Evolutionary conservation across 306 rosid genomes (phyloP).

Genomic region (Rosa chinensis): DNA sequence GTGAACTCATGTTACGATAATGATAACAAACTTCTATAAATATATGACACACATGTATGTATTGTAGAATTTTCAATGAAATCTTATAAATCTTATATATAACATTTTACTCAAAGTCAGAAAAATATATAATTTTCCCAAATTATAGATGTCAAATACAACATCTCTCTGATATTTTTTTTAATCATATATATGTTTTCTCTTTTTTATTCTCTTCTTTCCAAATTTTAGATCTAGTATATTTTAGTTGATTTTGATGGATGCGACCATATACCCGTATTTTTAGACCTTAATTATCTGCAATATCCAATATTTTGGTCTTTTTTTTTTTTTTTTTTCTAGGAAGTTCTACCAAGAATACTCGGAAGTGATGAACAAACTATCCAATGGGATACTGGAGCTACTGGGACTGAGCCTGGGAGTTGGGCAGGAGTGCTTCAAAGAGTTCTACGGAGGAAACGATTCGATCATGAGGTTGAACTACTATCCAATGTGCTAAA

Average conservation of each 20-base stretch:
- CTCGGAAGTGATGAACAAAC: constrained; percentile 60
- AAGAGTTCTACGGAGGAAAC: constrained; percentile 51
- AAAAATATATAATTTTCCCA: not conserved
- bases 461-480: constrained; percentile 74
- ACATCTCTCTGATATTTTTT: not conserved
- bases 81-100: not conserved
- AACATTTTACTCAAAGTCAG: not conserved
- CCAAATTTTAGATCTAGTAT: not conserved
- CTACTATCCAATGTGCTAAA: constrained; percentile 76
- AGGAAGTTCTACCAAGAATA: constrained; percentile 87
- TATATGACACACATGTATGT: too few relatives aligned
- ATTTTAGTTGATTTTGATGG: not conserved
- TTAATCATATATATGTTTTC: too few relatives aligned
- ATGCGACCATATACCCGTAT: too few relatives aligned
- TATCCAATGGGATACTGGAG: constrained; percentile 65
- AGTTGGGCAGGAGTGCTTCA: constrained; percentile 49
- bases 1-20: too few relatives aligned
- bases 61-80: too few relatives aligned
- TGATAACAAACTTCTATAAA: too few relatives aligned
- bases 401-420: constrained; percentile 79
- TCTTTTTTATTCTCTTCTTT: not conserved
- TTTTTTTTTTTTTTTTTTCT: not conserved
- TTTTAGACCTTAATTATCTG: not conserved
- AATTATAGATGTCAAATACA: not conserved
- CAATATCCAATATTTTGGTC: not conserved